Base-by-base conservation (phyloP, 1,284 basidiomycete species). In the Ganoderma boninense region DNA sequence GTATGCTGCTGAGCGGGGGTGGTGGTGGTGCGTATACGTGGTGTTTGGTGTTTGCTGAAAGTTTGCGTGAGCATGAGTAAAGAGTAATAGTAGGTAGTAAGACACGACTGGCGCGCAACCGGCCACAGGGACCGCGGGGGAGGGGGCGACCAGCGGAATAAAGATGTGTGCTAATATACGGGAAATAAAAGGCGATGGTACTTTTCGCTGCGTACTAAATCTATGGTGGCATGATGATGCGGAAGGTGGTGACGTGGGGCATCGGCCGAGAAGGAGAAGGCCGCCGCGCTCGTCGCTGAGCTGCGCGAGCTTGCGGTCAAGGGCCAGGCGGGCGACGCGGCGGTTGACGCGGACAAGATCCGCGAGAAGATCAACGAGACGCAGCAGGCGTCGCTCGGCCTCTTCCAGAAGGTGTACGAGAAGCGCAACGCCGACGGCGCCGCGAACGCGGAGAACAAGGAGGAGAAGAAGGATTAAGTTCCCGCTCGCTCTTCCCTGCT, bases 321-420 rank as follows among this genome's bases (percentile, higher is more conserved):
- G 89, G 97, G 95, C 71, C 95, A 97, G 81, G 88, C 90, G 73
- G 94, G 94, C 74, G 97, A 98, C 78, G 88, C 88, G 18, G 89
- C 89, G 43, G 84, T 98, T 79, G 94, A 91, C 71, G 92, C 96
- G 60, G 96, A 98, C 70, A 82, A 87, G 74, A 97, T 99, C 86
- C 94, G 95, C 80, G 92, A 94, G 82, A 97, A 97, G 89, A 94
- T 98, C 79, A 92, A 90, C 82, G 95, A 97, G 85, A 96, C 96
- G n/a, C 97, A 99, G 81, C 94, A 96, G 81, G 97, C 97, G 56
- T 97, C 95, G 42, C 90, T 99, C 62, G 95, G 95, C 76, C 93
- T 99, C 75, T 99, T 99, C 96, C 95, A 98, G 86, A 98, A 97
- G 92, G 90, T 97, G 38, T 98, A 98, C 84, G 96, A 98, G 89